A percentile compares a stretch with the other conserved stretches of the same genome.
phyloP scores from a whole-genome alignment of 352 stramenopile genomes.

The Thalassiosira hispida region DNA sequence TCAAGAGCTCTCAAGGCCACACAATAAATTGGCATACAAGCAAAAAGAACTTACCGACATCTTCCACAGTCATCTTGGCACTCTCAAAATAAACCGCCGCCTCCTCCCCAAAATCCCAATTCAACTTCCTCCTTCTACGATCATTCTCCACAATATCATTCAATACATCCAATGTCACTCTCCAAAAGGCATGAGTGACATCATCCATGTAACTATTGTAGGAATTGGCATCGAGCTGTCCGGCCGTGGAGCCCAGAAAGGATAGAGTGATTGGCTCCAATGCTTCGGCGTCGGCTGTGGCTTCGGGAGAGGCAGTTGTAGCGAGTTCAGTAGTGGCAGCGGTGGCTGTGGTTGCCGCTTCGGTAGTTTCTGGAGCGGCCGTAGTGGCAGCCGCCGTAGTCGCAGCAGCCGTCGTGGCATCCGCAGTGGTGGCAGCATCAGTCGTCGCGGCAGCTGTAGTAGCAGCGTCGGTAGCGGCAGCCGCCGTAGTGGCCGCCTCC shows the following conservation, averaged over 20 bases:
- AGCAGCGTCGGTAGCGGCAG: too few species aligned
- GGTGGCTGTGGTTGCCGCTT: neutral
- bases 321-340: too few species aligned
- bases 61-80: conserved; percentile 14
- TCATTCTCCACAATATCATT: neutral
- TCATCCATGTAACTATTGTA: conserved; percentile 5
- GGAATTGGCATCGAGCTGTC: neutral
- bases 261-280: neutral
- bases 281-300: neutral
- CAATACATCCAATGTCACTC: conserved; percentile 21
- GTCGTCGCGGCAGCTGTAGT: too few species aligned
- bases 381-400: neutral
- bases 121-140: neutral
- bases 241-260: conserved; percentile 6
- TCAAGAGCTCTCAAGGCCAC: neutral
- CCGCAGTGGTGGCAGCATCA: too few species aligned
- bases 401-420: too few species aligned
- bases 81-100: conserved; percentile 29
- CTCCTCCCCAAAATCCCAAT: conserved; percentile 12
- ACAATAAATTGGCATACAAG: neutral
- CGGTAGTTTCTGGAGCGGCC: neutral
- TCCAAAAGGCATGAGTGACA: conserved; percentile 21
- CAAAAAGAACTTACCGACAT: conserved; percentile 16
- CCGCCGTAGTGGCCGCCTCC: too few species aligned
- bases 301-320: neutral